Evolutionary conservation across 2,329 filamentous ascomycete genomes (phyloP).

Genomic region (Penicillium corylophilum): DNA sequence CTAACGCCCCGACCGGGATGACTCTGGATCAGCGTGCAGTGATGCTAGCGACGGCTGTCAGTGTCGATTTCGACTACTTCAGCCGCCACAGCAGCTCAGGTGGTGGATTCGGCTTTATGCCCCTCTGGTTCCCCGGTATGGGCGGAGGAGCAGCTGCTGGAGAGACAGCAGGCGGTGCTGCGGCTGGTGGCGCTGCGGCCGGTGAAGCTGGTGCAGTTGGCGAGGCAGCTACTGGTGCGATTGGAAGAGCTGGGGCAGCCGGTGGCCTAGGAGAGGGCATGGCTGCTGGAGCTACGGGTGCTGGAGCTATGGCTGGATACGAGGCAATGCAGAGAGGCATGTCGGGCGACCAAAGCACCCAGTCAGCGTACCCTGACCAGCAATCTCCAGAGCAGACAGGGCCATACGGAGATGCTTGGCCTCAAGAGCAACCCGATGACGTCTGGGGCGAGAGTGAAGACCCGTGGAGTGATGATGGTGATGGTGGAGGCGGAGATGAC

Average conservation of each 20-base stretch:
- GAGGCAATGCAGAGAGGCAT: constrained; percentile 60
- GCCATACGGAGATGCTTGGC: constrained; percentile 29
- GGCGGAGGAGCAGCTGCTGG: constrained; percentile 42
- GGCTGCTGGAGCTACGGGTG: constrained; percentile 51
- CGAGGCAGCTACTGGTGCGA: constrained; percentile 12
- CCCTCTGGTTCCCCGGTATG: constrained; percentile 51
- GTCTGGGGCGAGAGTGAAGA: constrained; percentile 18
- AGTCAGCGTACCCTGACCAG: constrained; percentile 16
- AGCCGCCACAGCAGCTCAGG: constrained; percentile 56
- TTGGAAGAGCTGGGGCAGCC: constrained; percentile 38
- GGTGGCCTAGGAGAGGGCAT: constrained; percentile 40
- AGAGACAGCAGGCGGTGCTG: constrained; percentile 34
- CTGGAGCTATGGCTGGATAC: constrained; percentile 62
- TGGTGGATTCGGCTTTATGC: constrained; percentile 51
- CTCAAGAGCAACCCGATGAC: constrained; percentile 22
- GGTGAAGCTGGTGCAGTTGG: constrained; percentile 40
- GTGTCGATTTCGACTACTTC: constrained; percentile 67
- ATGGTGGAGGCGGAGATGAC: constrained; percentile 26
- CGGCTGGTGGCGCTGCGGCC: constrained; percentile 37
- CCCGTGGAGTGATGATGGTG: constrained; percentile 19
- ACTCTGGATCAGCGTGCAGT: constrained; percentile 65
- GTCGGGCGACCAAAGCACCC: constrained; percentile 29
- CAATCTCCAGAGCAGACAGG: constrained; percentile 19
- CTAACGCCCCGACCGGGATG: constrained; percentile 50
- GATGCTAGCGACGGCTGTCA: constrained; percentile 66